Evolutionary conservation across 2,329 filamentous ascomycete species (phyloP).

Genomic region (Paraphoma chrysanthemicola): DNA sequence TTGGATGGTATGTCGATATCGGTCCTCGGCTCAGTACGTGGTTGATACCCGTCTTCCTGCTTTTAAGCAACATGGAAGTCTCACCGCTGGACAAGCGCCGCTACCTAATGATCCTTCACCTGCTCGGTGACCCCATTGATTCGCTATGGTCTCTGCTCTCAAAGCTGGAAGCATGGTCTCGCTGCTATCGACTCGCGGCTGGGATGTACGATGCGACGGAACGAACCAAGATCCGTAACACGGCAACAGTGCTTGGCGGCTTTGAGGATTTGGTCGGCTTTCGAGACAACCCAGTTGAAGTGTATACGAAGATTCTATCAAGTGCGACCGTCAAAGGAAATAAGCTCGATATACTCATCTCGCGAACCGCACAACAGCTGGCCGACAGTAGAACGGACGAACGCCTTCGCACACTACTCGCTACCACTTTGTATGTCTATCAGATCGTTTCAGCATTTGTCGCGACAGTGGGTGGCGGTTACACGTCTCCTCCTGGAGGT

Average conservation of each 20-base stretch:
- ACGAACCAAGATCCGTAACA: constrained; percentile 2
- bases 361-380: constrained; percentile 10
- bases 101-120: constrained; percentile 22
- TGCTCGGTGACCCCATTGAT: constrained; percentile 30
- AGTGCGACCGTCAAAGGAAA: background rate
- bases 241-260: constrained; percentile 12
- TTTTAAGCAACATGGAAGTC: constrained; percentile 30
- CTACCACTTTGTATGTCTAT: constrained; percentile 21
- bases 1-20: constrained; percentile 23
- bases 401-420: constrained; percentile 18
- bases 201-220: background rate
- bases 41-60: constrained; percentile 27
- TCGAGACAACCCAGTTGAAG: constrained; percentile 3
- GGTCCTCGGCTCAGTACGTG: constrained; percentile 24
- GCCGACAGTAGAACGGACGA: constrained; percentile 22
- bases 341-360: constrained; percentile 2
- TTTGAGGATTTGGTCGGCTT: constrained; percentile 17
- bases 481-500: constrained; percentile 23
- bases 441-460: constrained; percentile 17
- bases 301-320: constrained; percentile 3
- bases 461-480: constrained; percentile 15
- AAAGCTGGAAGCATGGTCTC: constrained; percentile 25
- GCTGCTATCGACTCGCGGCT: constrained; percentile 8
- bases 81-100: constrained; percentile 23
- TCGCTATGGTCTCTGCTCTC: constrained; percentile 22